phyloP scores from a whole-genome alignment of 2,329 filamentous ascomycete genomes.

The Aspergillus carbonarius region DNA sequence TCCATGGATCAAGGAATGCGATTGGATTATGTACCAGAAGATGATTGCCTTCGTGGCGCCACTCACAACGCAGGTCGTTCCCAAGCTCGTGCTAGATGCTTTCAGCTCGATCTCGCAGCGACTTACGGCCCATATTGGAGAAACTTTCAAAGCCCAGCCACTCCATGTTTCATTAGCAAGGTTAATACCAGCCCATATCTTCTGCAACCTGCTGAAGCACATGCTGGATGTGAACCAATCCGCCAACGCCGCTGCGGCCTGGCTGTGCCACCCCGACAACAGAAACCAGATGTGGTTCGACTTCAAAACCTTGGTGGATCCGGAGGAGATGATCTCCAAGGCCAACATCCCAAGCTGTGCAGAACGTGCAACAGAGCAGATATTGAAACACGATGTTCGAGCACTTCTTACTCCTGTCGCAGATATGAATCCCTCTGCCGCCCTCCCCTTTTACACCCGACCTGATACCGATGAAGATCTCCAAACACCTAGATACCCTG shows the following conservation, averaged over 20 bases:
- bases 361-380: slow-evolving; percentile 35
- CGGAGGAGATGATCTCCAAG: slow-evolving; percentile 41
- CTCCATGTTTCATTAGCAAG: slow-evolving; percentile 83
- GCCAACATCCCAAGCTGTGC: slow-evolving; percentile 43
- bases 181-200: slow-evolving; percentile 82
- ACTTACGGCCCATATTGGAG: slow-evolving; percentile 76
- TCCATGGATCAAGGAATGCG: slow-evolving; percentile 92
- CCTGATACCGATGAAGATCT: slow-evolving; percentile 34
- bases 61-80: slow-evolving; percentile 88
- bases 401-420: slow-evolving; percentile 44
- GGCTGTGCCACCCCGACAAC: slow-evolving; percentile 84
- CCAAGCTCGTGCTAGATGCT: slow-evolving; percentile 81
- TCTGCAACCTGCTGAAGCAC: slow-evolving; percentile 80
- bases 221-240: slow-evolving; percentile 89
- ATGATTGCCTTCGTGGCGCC: slow-evolving; percentile 91
- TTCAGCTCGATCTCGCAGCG: slow-evolving; percentile 81
- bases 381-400: slow-evolving; percentile 46
- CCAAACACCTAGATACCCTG: slow-evolving; percentile 35
- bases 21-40: slow-evolving; percentile 93
- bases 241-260: slow-evolving; percentile 89
- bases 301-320: slow-evolving; percentile 53
- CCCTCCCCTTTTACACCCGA: slow-evolving; percentile 34
- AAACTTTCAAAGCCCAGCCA: slow-evolving; percentile 82
- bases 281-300: slow-evolving; percentile 95
- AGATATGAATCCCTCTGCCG: slow-evolving; percentile 29